Evolutionary conservation across 768 basidiomycete genomes (phyloP), one percentile per base, ranked within the genome.

Genomic region (Imleria badia): DNA sequence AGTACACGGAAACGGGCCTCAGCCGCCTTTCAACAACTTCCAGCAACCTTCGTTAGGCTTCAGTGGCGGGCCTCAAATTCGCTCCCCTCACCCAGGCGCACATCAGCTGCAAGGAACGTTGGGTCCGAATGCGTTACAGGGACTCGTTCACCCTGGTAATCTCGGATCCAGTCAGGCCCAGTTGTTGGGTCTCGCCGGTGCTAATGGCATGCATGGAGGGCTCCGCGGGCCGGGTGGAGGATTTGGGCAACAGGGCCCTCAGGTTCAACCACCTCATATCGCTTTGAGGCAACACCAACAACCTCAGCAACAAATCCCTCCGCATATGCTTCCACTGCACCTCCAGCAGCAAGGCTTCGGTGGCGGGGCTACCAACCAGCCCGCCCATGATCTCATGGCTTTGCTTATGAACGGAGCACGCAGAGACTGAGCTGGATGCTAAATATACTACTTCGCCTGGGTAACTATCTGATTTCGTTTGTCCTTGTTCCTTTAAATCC

Each of bases 311-410:
- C 84, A 84, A 56, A 68, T 85, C 22, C 83, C 79, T 45, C 81
- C 83, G 13, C 78, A 76, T 43, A 68, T 78, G 58, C 62, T 79
- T 42, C 78, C 78, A 14, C 80, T 81, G 48, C 84, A 87, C 58
- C 74, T 85, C 48, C 87, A 83, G 60, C 85, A 82, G 62, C 85
- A 83, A 72, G 77, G 77, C 29, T 66, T 69, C 22, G 75, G 77
- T 46, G 72, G 75, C 19, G 73, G 73, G 17, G 70, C 75, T 20
- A 80, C 74, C 65, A 82, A 75, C 56, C 84, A 83, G 62, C 80
- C 82, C 33, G 73, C 83, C 41, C 85, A 87, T 57, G 90, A 93
- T 66, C 73, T 93, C 60, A 91, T 93, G 85, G 84, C 90, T 42
- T 78, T 93, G 55, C 80, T 93, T 58, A 85, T 93, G 88, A 86